phyloP scores from a whole-genome alignment of 2,329 filamentous ascomycete species.

The Aspergillus sergii region DNA sequence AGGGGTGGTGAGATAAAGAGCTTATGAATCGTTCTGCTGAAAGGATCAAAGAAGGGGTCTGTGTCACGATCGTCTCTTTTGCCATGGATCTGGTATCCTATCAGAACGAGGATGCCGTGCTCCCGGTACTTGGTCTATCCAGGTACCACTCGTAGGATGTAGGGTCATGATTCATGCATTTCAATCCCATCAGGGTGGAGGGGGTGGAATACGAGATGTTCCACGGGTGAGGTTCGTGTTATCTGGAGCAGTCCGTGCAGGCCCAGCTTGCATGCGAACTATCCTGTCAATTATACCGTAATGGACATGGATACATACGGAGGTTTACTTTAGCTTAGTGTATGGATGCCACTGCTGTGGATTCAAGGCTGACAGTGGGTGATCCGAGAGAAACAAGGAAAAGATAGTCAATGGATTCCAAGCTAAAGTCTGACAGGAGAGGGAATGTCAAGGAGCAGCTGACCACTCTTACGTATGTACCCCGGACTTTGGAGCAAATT shows the following conservation, averaged over 20 bases:
- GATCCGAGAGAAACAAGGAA: background rate
- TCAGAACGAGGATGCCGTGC: background rate
- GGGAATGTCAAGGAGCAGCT: background rate
- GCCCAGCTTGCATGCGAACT: background rate
- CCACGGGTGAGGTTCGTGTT: background rate
- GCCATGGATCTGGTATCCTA: background rate
- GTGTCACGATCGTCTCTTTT: background rate
- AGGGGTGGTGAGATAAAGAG: background rate
- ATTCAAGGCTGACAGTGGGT: background rate
- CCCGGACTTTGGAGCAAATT: constrained; percentile 5
- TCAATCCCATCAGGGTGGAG: background rate
- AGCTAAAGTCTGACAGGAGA: background rate
- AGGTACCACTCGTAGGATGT: background rate
- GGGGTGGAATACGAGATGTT: background rate
- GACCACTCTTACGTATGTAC: constrained; percentile 6
- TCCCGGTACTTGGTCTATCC: background rate
- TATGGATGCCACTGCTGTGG: background rate
- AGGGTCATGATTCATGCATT: background rate
- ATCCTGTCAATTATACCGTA: background rate
- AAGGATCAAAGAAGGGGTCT: background rate
- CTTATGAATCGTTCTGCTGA: background rate
- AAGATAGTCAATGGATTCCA: background rate
- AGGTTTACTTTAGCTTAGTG: too few species aligned
- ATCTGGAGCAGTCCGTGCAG: background rate
- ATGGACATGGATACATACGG: too few species aligned